Evolutionary conservation across 176 grass and related monocot species (phyloP), one percentile per base, ranked within the genome.

Genomic region (Cenchrus fungigraminus): DNA sequence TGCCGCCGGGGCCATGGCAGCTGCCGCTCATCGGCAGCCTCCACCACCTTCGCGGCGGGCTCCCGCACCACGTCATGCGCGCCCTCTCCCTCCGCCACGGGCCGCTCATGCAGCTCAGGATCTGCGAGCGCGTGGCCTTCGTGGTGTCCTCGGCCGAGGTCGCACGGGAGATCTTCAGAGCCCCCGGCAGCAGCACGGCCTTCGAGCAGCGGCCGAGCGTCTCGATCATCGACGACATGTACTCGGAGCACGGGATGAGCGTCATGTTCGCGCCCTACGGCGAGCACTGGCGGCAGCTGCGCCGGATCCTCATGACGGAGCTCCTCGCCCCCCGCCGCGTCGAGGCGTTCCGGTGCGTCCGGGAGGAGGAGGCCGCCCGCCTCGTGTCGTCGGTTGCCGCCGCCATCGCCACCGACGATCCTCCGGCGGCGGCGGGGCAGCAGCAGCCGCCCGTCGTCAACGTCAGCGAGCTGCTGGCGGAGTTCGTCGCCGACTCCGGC

Each of bases 31-130:
- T 55, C 53, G 53, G 53, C 53, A 55, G 60, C 74, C 64, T 94
- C 50, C 88, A 91, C 86, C 83, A 94, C 65, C 85, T 91, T 20
- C 25, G 57, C 4, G 74, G 79, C 9, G 12, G 51, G 1, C 78
- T 90, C 43, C 88, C 83, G 53, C 91, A 94, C 76, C 78, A 61
- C 9, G 49, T 82, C 51, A 47, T 91, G 52, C 72, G 73, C 3
- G 82, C 79, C 53, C 59, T 94, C 51, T 85, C 78, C 42, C 10
- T 60, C 17, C 82, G 55, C 7, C 81, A 82, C 1, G 78, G 87
- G 56, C 89, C 84, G n/a, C 68, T 91, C 3, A 94, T 91, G 73
- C 60, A 85, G 68, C 86, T 94, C 71, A 74, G 79, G 17, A 64
- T 94, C 13, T 82, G 92, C 57, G 82, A 91, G 20, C 58, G 6